Evolutionary conservation across 1,139 yeast species (phyloP).

Genomic region (Sugiyamaella novakii): DNA sequence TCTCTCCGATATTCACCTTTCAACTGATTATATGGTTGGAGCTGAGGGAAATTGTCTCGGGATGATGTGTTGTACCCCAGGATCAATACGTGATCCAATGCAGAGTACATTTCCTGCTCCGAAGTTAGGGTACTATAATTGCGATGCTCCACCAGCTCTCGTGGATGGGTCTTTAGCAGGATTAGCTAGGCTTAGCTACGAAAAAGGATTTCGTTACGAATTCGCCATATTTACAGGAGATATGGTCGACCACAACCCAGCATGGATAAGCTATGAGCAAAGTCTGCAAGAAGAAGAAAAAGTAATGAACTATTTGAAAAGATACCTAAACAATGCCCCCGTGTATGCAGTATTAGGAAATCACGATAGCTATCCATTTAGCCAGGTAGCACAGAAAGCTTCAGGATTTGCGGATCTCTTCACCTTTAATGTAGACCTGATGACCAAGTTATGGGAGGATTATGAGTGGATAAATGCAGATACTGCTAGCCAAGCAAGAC

Average conservation of each 20-base stretch:
- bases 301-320: constrained; percentile 57
- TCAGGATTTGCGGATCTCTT: constrained; percentile 54
- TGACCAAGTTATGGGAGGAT: constrained; percentile 57
- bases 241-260: constrained; percentile 57
- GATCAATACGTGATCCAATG: constrained; percentile 22
- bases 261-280: constrained; percentile 47
- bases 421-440: constrained; percentile 61
- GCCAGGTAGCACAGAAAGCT: constrained; percentile 61
- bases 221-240: constrained; percentile 69
- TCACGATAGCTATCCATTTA: constrained; percentile 75
- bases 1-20: constrained; percentile 64
- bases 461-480: constrained; percentile 38
- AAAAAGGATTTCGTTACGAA: constrained; percentile 42
- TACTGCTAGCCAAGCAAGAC: constrained; percentile 35
- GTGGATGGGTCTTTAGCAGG: constrained; percentile 55
- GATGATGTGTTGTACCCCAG: constrained; percentile 51
- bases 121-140: constrained; percentile 59
- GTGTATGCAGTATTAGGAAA: constrained; percentile 68
- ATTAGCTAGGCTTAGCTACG: background rate
- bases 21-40: constrained; percentile 58
- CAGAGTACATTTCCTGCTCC: constrained; percentile 53
- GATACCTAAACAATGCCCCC: constrained; percentile 55
- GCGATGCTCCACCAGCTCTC: constrained; percentile 62
- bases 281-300: constrained; percentile 57
- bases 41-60: constrained; percentile 62